Conservation (phyloP, 345 rosid species). For the Excoecaria agallocha region DNA sequence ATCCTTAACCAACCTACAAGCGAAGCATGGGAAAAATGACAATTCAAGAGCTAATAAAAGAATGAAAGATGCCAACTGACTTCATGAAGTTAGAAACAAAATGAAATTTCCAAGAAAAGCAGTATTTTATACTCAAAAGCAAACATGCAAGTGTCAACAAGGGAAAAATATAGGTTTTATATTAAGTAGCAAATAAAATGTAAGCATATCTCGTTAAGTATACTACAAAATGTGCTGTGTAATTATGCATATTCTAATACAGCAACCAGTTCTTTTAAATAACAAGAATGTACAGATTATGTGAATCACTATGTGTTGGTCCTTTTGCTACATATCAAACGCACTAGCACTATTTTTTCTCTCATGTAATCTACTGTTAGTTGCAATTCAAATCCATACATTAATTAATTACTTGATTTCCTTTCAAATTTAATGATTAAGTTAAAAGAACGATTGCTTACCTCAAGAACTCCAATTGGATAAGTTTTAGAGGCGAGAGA, state of each 20-base stretch:
- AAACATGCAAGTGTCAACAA: background rate
- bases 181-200: background rate
- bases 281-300: background rate
- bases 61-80: background rate
- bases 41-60: background rate
- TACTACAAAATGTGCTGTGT: background rate
- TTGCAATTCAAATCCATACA: no score
- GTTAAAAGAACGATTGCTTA: no score
- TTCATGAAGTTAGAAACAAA: slow-evolving; percentile 11
- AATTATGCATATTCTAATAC: background rate
- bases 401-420: no score
- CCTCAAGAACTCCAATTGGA: no score
- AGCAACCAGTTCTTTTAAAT: background rate
- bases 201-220: background rate
- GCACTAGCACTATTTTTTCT: no score
- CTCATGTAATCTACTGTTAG: no score
- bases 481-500: no score
- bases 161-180: background rate
- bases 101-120: background rate
- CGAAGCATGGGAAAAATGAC: slow-evolving; percentile 12
- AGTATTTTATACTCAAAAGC: background rate
- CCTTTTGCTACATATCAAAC: no score
- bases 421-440: no score
- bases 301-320: no score
- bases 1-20: slow-evolving; percentile 67